Percentiles rank a stretch among this genome's conserved stretches.
Conservation (phyloP, 371 early-diverging fungal genomes). For the Batrachochytrium dendrobatidis region DNA sequence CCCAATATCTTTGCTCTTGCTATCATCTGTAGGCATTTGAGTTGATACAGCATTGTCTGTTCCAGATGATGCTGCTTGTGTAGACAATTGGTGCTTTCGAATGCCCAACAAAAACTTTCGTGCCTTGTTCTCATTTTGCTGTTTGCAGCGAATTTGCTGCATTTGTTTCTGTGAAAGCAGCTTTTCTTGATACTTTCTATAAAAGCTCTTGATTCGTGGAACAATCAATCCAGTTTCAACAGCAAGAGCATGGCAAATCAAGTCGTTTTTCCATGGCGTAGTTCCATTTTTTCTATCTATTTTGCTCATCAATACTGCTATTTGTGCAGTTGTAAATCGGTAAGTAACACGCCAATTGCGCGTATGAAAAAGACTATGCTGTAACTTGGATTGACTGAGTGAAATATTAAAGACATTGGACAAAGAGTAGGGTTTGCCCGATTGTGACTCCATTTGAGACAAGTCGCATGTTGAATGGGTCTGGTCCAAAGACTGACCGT, state of each 20-base stretch:
- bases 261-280: constrained; percentile 36
- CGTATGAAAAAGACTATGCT: constrained; percentile 6
- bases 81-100: too few species aligned
- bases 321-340: constrained; percentile 32
- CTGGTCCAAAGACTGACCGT: too few species aligned
- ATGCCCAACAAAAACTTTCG: constrained; percentile 16
- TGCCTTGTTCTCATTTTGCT: constrained; percentile 7
- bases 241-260: constrained; percentile 27
- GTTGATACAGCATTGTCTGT: too few species aligned
- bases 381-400: too few species aligned
- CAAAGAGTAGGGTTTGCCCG: too few species aligned
- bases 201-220: constrained; percentile 38
- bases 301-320: constrained; percentile 30
- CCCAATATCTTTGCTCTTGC: too few species aligned
- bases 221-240: constrained; percentile 26
- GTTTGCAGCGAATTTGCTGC: neutral
- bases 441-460: too few species aligned
- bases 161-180: neutral
- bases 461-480: too few species aligned
- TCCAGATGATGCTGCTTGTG: too few species aligned
- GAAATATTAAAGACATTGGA: too few species aligned
- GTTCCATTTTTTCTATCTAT: constrained; percentile 29
- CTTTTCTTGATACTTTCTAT: constrained; percentile 29
- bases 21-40: too few species aligned
- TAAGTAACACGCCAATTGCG: constrained; percentile 43